Percentiles rank a stretch among this genome's conserved stretches.
Conservation (phyloP, 305 asterid genomes). For the Fraxinus sp. region DNA sequence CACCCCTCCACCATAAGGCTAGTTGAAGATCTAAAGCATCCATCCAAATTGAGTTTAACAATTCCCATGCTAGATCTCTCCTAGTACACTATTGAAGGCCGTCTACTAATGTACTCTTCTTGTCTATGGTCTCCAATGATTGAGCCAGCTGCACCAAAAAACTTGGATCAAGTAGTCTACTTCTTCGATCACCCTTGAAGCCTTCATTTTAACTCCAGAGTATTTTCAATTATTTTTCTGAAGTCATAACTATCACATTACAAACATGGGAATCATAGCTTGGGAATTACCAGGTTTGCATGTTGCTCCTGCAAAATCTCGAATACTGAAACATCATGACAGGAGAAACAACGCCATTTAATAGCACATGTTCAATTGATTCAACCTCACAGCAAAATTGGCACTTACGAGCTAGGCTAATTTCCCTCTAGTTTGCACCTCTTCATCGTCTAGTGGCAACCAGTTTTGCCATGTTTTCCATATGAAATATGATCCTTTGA, state of each 20-base stretch:
- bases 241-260: not conserved
- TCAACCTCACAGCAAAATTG: not conserved
- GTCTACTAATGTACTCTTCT: not conserved
- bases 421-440: not conserved
- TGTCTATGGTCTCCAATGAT: not conserved
- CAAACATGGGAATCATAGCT: not conserved
- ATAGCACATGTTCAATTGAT: not conserved
- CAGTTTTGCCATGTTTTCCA: not conserved
- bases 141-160: not conserved
- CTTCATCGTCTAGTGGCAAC: not conserved
- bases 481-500: not conserved
- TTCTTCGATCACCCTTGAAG: not conserved
- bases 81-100: not conserved
- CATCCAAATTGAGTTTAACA: not conserved
- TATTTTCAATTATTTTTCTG: not conserved
- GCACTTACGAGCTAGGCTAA: not conserved
- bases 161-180: not conserved
- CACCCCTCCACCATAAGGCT: not conserved
- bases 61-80: not conserved
- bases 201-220: not conserved
- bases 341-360: constrained; percentile 30
- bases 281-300: not conserved
- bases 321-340: not conserved
- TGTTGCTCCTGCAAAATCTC: not conserved
- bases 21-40: not conserved